These are phyloP conservation scores for Fistulinella cinereoalba DNA, from an alignment of 1,284 basidiomycete species.

Conservation along the genomic window DNA sequence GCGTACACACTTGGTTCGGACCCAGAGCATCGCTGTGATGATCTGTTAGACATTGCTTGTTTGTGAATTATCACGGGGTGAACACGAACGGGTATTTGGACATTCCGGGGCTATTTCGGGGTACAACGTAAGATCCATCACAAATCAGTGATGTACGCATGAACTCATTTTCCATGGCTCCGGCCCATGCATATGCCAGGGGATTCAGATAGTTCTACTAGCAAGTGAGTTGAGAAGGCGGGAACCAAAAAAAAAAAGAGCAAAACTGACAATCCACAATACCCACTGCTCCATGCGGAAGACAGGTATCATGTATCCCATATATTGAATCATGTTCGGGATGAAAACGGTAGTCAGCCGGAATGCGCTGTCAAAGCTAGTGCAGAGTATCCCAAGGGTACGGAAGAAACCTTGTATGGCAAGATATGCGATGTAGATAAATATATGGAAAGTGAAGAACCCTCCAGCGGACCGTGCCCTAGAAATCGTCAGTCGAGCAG, in stretches of 20 bases:
- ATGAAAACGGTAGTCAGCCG: conserved; percentile 60
- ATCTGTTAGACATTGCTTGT: conserved; percentile 2
- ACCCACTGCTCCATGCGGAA: conserved; percentile 84
- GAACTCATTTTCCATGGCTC: conserved; percentile 83
- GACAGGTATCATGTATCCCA: conserved; percentile 71
- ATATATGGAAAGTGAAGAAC: conserved; percentile 72
- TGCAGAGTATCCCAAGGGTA: conserved; percentile 62
- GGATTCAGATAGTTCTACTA: conserved; percentile 73
- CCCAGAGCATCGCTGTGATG: conserved; percentile 45
- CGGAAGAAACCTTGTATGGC: conserved; percentile 76
- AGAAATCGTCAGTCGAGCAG: conserved; percentile 7
- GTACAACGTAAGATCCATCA: conserved; percentile 67
- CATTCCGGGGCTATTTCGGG: conserved; percentile 62
- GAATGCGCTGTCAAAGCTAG: conserved; percentile 65
- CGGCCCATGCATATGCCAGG: conserved; percentile 76
- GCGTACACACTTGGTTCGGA: conserved; percentile 66
- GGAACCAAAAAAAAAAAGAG: not conserved
- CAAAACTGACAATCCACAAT: conserved; percentile 68
- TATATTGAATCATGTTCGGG: conserved; percentile 49
- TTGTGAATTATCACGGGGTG: not conserved
- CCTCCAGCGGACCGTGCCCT: conserved; percentile 54
- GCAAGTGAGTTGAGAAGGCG: conserved; percentile 6
- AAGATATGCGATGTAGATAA: conserved; percentile 59
- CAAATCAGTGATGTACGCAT: conserved; percentile 66
- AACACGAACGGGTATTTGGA: conserved; percentile 64